Percentiles rank a stretch among this genome's conserved stretches.
These are phyloP conservation scores for Heritiera fomes DNA, from an alignment of 345 rosid species.

Conservation along the genomic window DNA sequence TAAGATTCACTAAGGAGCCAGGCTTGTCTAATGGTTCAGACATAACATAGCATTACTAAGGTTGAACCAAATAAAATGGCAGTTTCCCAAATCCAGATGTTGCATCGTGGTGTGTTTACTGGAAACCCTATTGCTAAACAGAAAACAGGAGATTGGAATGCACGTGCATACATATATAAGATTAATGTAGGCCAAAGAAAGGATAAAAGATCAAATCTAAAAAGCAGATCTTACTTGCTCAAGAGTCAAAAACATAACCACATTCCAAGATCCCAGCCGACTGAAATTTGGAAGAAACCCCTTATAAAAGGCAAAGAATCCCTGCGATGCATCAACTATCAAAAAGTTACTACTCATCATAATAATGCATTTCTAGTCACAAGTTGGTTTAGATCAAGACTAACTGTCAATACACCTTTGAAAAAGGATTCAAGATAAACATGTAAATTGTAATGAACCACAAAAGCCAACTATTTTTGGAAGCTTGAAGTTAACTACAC, in stretches of 20 bases:
- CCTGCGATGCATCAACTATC: conserved; percentile 44
- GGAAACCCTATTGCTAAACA: not conserved
- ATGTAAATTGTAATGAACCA: not conserved
- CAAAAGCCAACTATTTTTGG: not conserved
- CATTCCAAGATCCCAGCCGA: conserved; percentile 95
- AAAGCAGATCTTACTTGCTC: conserved; percentile 67
- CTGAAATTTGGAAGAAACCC: conserved; percentile 94
- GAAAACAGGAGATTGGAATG: not conserved
- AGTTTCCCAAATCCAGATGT: not conserved
- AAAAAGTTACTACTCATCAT: not conserved
- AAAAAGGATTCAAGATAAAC: not conserved
- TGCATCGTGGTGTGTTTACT: not conserved
- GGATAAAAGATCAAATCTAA: not conserved
- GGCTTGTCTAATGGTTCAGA: not conserved
- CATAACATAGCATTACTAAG: not conserved
- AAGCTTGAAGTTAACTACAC: conserved; percentile 8
- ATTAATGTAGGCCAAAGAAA: not conserved
- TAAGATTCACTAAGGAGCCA: not conserved
- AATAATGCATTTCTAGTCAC: not conserved
- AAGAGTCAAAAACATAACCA: conserved; percentile 86
- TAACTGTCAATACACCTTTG: not conserved
- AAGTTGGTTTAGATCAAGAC: conserved; percentile 6
- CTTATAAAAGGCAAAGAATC: conserved; percentile 81
- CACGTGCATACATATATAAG: not conserved
- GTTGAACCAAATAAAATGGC: not conserved